Percentiles rank a stretch among this genome's conserved stretches.
Evolutionary conservation across 139 green algal species (phyloP).

Genomic region (Volvox reticuliferus): DNA sequence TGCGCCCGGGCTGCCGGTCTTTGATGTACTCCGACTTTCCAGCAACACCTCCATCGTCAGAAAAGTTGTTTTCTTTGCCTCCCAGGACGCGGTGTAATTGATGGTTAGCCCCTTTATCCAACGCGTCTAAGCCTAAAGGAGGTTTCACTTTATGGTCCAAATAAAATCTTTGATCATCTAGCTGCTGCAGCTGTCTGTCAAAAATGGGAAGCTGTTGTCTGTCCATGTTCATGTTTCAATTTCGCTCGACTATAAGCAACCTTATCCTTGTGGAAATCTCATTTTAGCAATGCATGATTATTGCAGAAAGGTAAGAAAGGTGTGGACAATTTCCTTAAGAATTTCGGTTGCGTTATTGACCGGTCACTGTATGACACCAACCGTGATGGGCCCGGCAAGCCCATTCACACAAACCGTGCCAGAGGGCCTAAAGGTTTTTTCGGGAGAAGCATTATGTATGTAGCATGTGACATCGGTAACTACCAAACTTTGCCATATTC

Average conservation of each 20-base stretch:
- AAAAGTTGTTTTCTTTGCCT: slow-evolving; percentile 14
- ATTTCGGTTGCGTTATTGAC: too few relatives aligned
- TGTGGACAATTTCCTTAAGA: too few relatives aligned
- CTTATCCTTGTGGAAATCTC: neutral
- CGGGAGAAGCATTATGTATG: too few relatives aligned
- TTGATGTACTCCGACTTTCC: slow-evolving; percentile 17
- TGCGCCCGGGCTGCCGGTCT: neutral
- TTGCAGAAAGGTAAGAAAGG: too few relatives aligned
- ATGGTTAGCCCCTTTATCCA: neutral
- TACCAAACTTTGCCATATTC: too few relatives aligned
- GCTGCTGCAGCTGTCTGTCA: neutral
- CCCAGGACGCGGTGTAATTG: neutral
- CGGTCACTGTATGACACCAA: too few relatives aligned
- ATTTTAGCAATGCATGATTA: neutral
- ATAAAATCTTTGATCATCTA: neutral
- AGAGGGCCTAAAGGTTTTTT: too few relatives aligned
- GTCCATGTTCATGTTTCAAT: slow-evolving; percentile 24
- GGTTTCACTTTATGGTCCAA: neutral
- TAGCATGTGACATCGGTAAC: too few relatives aligned
- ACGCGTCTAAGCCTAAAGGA: neutral
- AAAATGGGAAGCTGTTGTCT: neutral
- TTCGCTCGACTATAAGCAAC: neutral
- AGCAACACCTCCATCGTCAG: too few relatives aligned
- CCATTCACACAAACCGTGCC: too few relatives aligned
- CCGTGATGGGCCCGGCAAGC: too few relatives aligned